These are phyloP conservation scores for Mycena filopes DNA, from an alignment of 768 basidiomycete genomes.

Conservation along the genomic window DNA sequence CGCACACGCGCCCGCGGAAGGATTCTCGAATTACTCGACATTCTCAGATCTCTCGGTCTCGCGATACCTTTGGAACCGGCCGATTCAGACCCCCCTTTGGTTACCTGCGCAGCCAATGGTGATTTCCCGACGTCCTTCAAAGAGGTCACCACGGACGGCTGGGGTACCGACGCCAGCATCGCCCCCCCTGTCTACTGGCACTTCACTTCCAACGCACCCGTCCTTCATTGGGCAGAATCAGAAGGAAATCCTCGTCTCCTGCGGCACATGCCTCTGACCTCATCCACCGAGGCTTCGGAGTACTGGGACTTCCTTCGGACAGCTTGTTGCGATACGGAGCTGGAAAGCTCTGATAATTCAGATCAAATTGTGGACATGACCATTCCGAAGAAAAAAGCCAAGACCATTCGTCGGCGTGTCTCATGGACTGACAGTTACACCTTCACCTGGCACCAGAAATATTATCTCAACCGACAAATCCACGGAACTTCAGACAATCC, in stretches of 20 bases:
- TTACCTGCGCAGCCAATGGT: constrained; percentile 56
- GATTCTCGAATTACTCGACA: constrained; percentile 69
- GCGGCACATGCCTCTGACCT: constrained; percentile 57
- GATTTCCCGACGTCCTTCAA: constrained; percentile 61
- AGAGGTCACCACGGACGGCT: constrained; percentile 51
- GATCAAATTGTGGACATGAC: constrained; percentile 26
- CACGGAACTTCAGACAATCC: constrained; percentile 54
- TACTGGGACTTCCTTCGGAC: constrained; percentile 71
- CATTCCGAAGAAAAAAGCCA: constrained; percentile 22
- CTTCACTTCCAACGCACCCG: constrained; percentile 63
- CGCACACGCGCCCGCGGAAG: constrained; percentile 68
- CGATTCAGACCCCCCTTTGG: constrained; percentile 50
- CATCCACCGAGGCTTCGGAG: constrained; percentile 48
- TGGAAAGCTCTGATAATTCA: constrained; percentile 27
- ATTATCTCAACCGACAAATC: constrained; percentile 67
- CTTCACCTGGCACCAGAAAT: constrained; percentile 74
- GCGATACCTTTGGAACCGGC: constrained; percentile 66
- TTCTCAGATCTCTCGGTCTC: constrained; percentile 67
- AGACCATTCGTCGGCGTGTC: constrained; percentile 62
- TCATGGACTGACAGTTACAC: constrained; percentile 74
- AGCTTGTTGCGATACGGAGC: constrained; percentile 53
- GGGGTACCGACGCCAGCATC: constrained; percentile 55
- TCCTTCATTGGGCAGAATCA: constrained; percentile 69
- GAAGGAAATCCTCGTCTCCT: constrained; percentile 64
- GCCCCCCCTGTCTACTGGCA: constrained; percentile 73